Percentiles rank a stretch among this genome's conserved stretches.
phyloP scores from a whole-genome alignment of 192 early-diverging fungal genomes.

The Radiomyces spectabilis region DNA sequence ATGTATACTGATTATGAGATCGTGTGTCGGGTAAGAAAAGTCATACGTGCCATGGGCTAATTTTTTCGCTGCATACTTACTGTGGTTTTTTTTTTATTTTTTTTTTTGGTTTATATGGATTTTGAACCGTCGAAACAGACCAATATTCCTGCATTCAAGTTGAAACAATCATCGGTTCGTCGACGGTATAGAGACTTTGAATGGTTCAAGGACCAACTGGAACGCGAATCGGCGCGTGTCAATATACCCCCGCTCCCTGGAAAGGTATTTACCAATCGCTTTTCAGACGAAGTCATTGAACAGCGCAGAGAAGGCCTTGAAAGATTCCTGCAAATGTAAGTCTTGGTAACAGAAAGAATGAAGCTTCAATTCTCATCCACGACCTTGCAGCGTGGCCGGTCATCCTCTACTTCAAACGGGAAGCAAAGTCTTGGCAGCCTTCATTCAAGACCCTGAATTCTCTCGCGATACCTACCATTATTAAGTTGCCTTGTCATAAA shows the following conservation, averaged over 20 bases:
- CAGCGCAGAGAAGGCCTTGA: constrained; percentile 83
- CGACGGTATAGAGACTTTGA: constrained; percentile 97
- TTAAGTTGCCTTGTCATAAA: too few relatives aligned
- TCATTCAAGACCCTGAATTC: constrained; percentile 92
- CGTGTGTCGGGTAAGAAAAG: constrained; percentile 68
- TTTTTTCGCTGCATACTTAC: too few relatives aligned
- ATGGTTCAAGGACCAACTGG: constrained; percentile 94
- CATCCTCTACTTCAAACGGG: constrained; percentile 98
- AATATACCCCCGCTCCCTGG: constrained; percentile 94
- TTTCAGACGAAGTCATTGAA: constrained; percentile 95
- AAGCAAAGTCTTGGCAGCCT: constrained; percentile 85
- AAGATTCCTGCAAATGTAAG: constrained; percentile 93
- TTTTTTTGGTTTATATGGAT: not conserved
- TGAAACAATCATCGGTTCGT: constrained; percentile 73
- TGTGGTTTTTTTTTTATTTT: not conserved
- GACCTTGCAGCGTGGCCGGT: constrained; percentile 64
- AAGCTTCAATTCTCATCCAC: constrained; percentile 1
- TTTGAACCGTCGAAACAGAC: too few relatives aligned
- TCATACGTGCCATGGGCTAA: too few relatives aligned
- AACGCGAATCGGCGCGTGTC: constrained; percentile 84
- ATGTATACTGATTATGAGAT: constrained; percentile 97
- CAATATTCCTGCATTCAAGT: constrained; percentile 95
- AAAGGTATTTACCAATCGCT: constrained; percentile 94
- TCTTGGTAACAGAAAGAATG: constrained; percentile 1
- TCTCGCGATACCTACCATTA: constrained; percentile 67